A percentile compares a stretch with the other conserved stretches of the same genome.
phyloP scores from a whole-genome alignment of 2,329 filamentous ascomycete genomes.

The Rhexocercosporidium sp. region DNA sequence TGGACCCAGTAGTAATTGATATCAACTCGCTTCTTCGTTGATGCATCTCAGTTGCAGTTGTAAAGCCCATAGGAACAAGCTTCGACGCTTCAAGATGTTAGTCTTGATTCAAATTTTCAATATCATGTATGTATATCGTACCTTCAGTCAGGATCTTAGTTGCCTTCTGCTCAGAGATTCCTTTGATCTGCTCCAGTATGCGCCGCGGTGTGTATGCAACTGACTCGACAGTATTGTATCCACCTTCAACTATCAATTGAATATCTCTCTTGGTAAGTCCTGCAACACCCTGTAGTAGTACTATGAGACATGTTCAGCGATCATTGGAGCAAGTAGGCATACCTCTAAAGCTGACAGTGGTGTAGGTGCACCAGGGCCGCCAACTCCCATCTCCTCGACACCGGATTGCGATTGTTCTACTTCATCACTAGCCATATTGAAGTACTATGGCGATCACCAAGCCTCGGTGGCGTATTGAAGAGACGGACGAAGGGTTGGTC shows the following conservation, averaged over 20 bases:
- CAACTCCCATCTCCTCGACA: constrained; percentile 74
- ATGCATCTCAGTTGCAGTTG: constrained; percentile 98
- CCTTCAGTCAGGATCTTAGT: constrained; percentile 89
- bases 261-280: constrained; percentile 96
- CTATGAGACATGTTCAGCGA: background rate
- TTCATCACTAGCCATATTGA: constrained; percentile 41
- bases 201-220: constrained; percentile 90
- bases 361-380: constrained; percentile 91
- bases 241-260: constrained; percentile 88
- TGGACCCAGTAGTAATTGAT: constrained; percentile 96
- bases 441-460: background rate
- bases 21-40: constrained; percentile 95
- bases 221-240: constrained; percentile 93
- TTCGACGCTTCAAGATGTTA: constrained; percentile 72
- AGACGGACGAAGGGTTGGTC: background rate
- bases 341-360: constrained; percentile 87
- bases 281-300: constrained; percentile 70
- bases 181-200: constrained; percentile 91
- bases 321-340: constrained; percentile 29
- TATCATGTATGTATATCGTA: constrained; percentile 43
- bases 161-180: constrained; percentile 96
- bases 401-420: constrained; percentile 70
- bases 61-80: constrained; percentile 98
- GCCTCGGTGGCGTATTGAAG: background rate
- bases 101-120: background rate